A percentile compares a stretch with the other conserved stretches of the same genome.
phyloP scores from a whole-genome alignment of 495 filamentous ascomycete species.

The Polyplosphaeria fusca region DNA sequence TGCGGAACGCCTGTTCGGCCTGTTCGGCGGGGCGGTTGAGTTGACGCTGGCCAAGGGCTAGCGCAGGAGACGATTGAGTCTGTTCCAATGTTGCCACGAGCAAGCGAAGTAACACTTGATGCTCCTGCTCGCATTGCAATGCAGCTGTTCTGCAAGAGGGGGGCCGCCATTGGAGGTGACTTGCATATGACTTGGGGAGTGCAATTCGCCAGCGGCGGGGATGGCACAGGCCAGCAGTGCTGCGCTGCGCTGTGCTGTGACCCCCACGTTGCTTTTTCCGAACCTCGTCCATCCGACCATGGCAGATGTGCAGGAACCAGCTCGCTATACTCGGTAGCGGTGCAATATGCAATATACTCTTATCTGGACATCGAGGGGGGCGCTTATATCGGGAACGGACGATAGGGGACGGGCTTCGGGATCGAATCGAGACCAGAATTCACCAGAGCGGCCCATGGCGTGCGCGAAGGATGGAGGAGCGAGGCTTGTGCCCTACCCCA shows the following conservation, averaged over 20 bases:
- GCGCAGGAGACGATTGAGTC: too few relatives aligned
- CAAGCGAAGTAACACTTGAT: background rate
- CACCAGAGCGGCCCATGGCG: background rate
- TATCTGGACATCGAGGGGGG: slow-evolving; percentile 24
- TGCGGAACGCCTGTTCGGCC: slow-evolving; percentile 28
- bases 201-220: slow-evolving; percentile 17
- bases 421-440: background rate
- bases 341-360: slow-evolving; percentile 17
- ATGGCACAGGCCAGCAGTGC: slow-evolving; percentile 26
- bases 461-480: background rate
- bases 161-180: slow-evolving; percentile 30
- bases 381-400: slow-evolving; percentile 1
- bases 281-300: background rate
- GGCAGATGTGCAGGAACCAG: slow-evolving; percentile 9
- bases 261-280: slow-evolving; percentile 27
- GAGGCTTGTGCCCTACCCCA: slow-evolving; percentile 17
- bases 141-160: too few relatives aligned
- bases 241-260: too few relatives aligned
- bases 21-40: too few relatives aligned
- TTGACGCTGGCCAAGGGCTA: too few relatives aligned
- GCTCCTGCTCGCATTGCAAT: background rate
- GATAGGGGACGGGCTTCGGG: background rate
- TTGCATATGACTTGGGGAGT: slow-evolving; percentile 22
- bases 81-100: too few relatives aligned
- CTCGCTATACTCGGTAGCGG: background rate